These are phyloP conservation scores for Mollisia scopiformis DNA, from an alignment of 2,329 filamentous ascomycete genomes.

Conservation along the genomic window DNA sequence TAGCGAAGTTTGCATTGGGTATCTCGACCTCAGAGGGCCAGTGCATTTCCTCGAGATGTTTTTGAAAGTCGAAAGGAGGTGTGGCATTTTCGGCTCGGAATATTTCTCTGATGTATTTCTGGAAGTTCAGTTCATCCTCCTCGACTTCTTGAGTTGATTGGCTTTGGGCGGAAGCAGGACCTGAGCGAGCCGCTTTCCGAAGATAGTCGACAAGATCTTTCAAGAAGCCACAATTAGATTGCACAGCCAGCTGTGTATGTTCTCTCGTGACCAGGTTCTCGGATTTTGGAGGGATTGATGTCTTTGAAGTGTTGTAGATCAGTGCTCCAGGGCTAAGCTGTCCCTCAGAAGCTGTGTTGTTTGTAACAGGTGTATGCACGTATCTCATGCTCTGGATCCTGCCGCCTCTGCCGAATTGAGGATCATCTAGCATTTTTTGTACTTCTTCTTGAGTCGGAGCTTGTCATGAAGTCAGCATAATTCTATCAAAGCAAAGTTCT, in stretches of 20 bases:
- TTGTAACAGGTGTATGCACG: background rate
- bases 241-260: background rate
- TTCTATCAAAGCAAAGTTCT: background rate
- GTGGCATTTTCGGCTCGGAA: background rate
- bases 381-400: background rate
- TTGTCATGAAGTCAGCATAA: background rate
- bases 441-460: conserved; percentile 17
- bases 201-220: background rate
- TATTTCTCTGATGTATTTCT: background rate
- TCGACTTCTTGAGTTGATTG: background rate
- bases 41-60: conserved; percentile 9
- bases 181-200: background rate
- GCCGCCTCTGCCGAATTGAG: conserved; percentile 14
- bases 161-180: background rate
- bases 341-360: background rate
- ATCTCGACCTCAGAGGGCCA: conserved; percentile 32
- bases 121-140: background rate
- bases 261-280: background rate
- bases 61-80: background rate
- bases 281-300: background rate
- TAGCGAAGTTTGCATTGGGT: conserved; percentile 48
- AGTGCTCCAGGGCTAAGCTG: too few relatives aligned
- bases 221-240: background rate
- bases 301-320: too few relatives aligned
- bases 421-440: conserved; percentile 16